Evolutionary conservation across 2,329 filamentous ascomycete species (phyloP), one percentile per base, ranked within the genome.

Genomic region (Cytospora piceicola): DNA sequence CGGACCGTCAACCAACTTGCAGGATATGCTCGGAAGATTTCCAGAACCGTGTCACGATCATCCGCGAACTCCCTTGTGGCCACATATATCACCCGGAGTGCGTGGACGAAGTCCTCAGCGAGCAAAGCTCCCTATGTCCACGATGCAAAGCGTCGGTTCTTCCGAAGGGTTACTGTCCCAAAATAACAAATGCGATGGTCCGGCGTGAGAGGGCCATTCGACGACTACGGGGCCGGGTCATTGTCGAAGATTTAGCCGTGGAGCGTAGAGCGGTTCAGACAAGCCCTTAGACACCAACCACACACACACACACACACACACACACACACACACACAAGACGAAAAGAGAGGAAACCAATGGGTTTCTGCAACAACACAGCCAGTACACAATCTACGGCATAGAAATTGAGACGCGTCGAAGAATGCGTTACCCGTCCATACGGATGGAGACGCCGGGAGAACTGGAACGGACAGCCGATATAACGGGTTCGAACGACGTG

Each of bases 21-120:
- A 88, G 92, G n/a, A 97, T 98, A 61, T 99, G 95, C 74, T 83
- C 96, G 0, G 91, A 93, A 63, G 87, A 92, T 66, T 98, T 92
- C 73, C 83, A 90, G 32, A 84, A 88, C 20, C 85, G 86, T 46
- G 78, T 83, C 22, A 90, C 91, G 0, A 85, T 88, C 24, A 93
- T 98, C 63, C 90, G 93, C 63, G 91, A 97, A 77, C 82, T 98
- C 3, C 88, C 92, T 0, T 99, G 95, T 72, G 88, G 90, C 0
- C 95, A 99, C 75, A 94, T 98, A 64, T 99, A 94, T 77, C 94
- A 99, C 70, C 90, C 92, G 0, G 90, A 91, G 69, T 99, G 95
- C 73, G 94, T 98, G 69, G 94, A 98, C 73, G 85, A 89, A 27
- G 97, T 95, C 72, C 81, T 98, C 15, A 83, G 85, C 53, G 83